Evolutionary conservation across 306 rosid species (phyloP), one percentile per base, ranked within the genome.

Genomic region (Potentilla sterilis): DNA sequence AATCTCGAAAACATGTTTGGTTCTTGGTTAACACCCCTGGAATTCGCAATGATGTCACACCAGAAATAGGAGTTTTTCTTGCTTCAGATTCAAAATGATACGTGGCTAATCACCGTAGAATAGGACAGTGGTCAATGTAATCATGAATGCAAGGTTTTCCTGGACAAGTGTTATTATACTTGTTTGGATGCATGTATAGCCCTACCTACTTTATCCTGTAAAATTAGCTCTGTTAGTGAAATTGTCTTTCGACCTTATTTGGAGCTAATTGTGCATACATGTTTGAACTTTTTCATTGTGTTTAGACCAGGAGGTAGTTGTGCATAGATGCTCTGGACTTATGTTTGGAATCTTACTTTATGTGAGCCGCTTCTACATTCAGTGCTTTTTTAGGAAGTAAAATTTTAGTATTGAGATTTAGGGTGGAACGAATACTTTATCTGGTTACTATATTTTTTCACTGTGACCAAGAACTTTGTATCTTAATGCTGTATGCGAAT

Each of bases 51-150:
- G 72, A 69, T 35, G 63, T 51, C 63, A 37, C 40, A 37, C 48
- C 10, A 6, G 18, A 48, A 64, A 22, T 7, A 35, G 12, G 37
- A 35, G 22, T 64, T 64, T 64, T 64, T 37, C 6, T 16, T 64
- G 28, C 68, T 41, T 73, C 52, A 4, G 51, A 72, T 72, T 55
- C 76, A 55, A 72, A 16, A 40, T 54, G 24, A 14, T 72, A 13
- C 9, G 37, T 12, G 49, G 75, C n/a, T 49, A 40, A 72, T 52
- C n/a, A 38, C 43, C 21, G 28, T 11, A 9, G 77, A 48, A 16
- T 73, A 41, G 54, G 67, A 73, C 66, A 57, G 8, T 57, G 66
- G 67, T 4, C 63, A 40, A n/a, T 75, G 38, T 18, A 12, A 22
- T 28, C 46, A 44, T 37, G 57, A 47, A 24, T 28, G 58, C n/a